Percentiles rank a stretch among this genome's conserved stretches.
These are phyloP conservation scores for Dispira simplex DNA, from an alignment of 192 early-diverging fungal species.

Conservation along the genomic window DNA sequence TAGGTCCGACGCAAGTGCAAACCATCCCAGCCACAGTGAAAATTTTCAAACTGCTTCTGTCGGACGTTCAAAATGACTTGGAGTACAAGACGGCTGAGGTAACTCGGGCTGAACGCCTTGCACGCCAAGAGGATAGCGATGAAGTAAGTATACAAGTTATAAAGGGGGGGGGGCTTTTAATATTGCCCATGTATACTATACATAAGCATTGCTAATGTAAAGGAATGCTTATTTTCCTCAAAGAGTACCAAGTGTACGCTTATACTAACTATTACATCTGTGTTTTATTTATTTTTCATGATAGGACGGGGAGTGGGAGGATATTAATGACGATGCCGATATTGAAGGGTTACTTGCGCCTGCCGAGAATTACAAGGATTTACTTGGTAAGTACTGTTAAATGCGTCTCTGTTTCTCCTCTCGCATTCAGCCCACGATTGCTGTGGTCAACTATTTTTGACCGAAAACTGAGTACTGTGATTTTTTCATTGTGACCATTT, in stretches of 20 bases:
- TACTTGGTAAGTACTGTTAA: conserved; percentile 22
- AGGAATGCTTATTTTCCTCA: neutral
- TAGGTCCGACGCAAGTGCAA: conserved; percentile 3
- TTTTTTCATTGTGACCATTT: neutral
- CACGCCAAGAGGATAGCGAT: conserved; percentile 35
- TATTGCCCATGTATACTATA: neutral
- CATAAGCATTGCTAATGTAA: neutral
- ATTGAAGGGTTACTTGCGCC: conserved; percentile 19
- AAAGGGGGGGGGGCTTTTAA: neutral
- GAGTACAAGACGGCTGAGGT: conserved; percentile 40
- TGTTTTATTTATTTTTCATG: no score
- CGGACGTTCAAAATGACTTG: conserved; percentile 57
- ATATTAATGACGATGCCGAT: conserved; percentile 30
- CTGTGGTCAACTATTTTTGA: neutral
- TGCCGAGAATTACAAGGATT: conserved; percentile 26
- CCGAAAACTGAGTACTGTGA: neutral
- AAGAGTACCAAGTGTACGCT: neutral
- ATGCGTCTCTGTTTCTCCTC: neutral
- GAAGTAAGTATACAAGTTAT: conserved; percentile 23
- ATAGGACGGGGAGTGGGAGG: conserved; percentile 43
- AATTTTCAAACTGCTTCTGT: conserved; percentile 69
- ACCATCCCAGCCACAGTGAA: conserved; percentile 65
- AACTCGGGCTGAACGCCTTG: conserved; percentile 33
- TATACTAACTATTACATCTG: conserved; percentile 4
- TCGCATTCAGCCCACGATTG: neutral